These are phyloP conservation scores for Gonapodya sp. DNA, from an alignment of 192 early-diverging fungal species.

Conservation along the genomic window DNA sequence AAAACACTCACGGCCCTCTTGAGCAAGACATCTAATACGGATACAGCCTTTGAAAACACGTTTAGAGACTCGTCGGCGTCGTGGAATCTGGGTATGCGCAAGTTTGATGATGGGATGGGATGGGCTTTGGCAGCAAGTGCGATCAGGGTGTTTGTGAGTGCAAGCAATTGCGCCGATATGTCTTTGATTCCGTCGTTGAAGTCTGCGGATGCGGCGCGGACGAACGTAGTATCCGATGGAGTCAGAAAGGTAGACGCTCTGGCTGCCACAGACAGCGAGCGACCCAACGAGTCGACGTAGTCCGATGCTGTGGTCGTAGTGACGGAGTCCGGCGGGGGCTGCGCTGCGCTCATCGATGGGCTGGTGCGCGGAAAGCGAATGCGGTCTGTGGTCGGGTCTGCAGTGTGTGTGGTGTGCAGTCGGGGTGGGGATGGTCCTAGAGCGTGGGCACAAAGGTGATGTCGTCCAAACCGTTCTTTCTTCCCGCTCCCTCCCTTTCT, in stretches of 20 bases:
- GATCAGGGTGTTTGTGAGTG: slow-evolving; percentile 20
- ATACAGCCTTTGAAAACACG: slow-evolving; percentile 51
- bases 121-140: slow-evolving; percentile 15
- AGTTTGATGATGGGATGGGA: slow-evolving; percentile 16
- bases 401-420: too few relatives aligned
- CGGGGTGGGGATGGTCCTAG: too few relatives aligned
- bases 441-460: too few relatives aligned
- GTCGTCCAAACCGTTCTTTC: too few relatives aligned
- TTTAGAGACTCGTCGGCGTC: slow-evolving; percentile 61
- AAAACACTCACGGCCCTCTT: slow-evolving; percentile 71
- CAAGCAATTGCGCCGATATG: slow-evolving; percentile 9
- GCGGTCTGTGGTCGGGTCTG: too few relatives aligned
- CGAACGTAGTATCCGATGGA: neutral
- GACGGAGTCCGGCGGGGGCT: neutral
- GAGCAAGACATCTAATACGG: slow-evolving; percentile 68
- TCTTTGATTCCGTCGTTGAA: neutral
- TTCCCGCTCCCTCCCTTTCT: too few relatives aligned
- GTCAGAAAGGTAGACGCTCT: neutral
- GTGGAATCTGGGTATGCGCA: slow-evolving; percentile 22
- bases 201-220: neutral
- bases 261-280: neutral
- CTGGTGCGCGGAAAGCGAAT: too few relatives aligned
- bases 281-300: neutral
- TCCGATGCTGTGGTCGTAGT: neutral
- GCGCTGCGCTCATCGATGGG: too few relatives aligned